Conservation (phyloP, 2,329 filamentous ascomycete genomes). For the Chaetothyriales sp. region DNA sequence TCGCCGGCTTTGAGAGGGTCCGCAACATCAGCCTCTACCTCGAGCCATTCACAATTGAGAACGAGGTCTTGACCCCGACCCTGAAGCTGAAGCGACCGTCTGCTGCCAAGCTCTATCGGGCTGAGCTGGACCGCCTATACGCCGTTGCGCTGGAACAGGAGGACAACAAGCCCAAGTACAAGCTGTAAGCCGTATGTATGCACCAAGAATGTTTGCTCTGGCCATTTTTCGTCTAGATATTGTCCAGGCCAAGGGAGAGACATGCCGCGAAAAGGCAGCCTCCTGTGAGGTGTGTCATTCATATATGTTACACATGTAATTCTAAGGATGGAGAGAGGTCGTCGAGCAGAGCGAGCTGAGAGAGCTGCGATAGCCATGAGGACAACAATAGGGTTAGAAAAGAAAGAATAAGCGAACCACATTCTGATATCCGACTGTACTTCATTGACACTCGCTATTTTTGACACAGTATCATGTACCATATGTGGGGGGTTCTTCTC, state of each 20-base stretch:
- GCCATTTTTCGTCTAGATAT: too few species aligned
- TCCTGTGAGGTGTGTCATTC: too few species aligned
- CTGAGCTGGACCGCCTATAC: slow-evolving; percentile 46
- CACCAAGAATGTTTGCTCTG: neutral
- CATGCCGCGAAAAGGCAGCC: too few species aligned
- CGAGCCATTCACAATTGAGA: slow-evolving; percentile 87
- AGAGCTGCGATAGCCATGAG: too few species aligned
- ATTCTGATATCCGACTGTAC: too few species aligned
- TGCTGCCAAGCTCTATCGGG: slow-evolving; percentile 46
- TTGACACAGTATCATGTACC: too few species aligned
- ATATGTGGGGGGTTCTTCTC: too few species aligned
- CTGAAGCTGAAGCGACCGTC: slow-evolving; percentile 59
- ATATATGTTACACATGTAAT: neutral
- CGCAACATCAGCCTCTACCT: slow-evolving; percentile 57
- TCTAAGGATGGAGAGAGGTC: neutral
- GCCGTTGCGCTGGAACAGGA: slow-evolving; percentile 34
- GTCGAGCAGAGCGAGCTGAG: neutral
- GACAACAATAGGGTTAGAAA: too few species aligned
- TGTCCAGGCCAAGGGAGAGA: neutral
- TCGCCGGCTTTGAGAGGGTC: slow-evolving; percentile 81
- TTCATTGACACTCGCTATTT: too few species aligned
- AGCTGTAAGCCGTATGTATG: neutral
- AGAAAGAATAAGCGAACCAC: too few species aligned
- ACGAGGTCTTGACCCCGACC: slow-evolving; percentile 52
- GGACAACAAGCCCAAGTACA: neutral